Conservation (phyloP, 1,139 yeast species). For the Arxiozyma slooffiae region DNA sequence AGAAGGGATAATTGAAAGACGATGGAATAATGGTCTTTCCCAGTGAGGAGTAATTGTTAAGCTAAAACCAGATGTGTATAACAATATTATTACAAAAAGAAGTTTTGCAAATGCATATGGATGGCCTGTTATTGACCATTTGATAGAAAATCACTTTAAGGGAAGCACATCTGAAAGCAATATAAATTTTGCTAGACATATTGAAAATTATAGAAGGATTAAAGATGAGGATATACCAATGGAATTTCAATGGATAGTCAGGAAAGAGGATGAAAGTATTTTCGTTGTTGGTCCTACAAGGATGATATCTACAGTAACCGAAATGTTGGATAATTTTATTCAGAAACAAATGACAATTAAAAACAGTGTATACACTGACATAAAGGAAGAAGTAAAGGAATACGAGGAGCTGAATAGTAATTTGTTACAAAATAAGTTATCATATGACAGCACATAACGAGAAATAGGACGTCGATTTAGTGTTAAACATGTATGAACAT, state of each 20-base stretch:
- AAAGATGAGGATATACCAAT: conserved; percentile 6
- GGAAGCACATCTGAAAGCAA: conserved; percentile 2
- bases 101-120: conserved; percentile 93
- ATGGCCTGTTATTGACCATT: conserved; percentile 88
- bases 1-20: conserved; percentile 79
- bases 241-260: conserved; percentile 42
- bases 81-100: conserved; percentile 81
- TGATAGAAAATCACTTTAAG: conserved; percentile 54
- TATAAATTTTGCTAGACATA: conserved; percentile 7
- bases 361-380: conserved; percentile 2
- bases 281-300: conserved; percentile 69
- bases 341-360: conserved; percentile 12
- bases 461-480: not conserved
- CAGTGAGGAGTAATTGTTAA: conserved; percentile 93
- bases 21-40: conserved; percentile 71
- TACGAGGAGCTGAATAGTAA: conserved; percentile 15
- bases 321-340: conserved; percentile 32
- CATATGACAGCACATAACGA: not conserved
- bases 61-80: conserved; percentile 89
- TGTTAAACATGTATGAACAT: not conserved
- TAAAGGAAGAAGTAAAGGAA: conserved; percentile 15
- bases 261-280: conserved; percentile 38
- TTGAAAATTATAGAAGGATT: conserved; percentile 35
- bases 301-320: conserved; percentile 52
- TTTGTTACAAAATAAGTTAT: conserved; percentile 2